Evolutionary conservation across 306 rosid species (phyloP).

Genomic region (Abrus precatorius): DNA sequence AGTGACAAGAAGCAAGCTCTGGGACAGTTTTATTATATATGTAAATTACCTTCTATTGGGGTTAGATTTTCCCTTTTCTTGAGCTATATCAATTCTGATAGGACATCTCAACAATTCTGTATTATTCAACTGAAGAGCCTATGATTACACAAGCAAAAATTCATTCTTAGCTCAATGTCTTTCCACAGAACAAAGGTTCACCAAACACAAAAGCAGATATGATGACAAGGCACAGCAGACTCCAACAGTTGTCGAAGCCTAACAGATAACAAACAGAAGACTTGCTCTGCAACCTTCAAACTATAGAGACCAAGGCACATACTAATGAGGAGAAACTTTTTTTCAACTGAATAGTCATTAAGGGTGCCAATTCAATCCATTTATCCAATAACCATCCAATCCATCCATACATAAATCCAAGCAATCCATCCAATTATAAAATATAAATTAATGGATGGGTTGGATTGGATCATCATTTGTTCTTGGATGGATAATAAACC

Average conservation of each 20-base stretch:
- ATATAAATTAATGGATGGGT: too few relatives aligned
- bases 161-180: slow-evolving; percentile 15
- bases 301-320: too few relatives aligned
- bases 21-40: not conserved
- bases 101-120: slow-evolving; percentile 40
- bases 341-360: not conserved
- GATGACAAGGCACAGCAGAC: not conserved
- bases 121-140: slow-evolving; percentile 53
- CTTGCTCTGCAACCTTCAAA: too few relatives aligned
- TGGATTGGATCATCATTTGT: too few relatives aligned
- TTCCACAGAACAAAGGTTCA: slow-evolving; percentile 10
- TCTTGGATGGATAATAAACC: too few relatives aligned
- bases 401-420: too few relatives aligned
- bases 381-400: too few relatives aligned
- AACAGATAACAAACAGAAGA: not conserved
- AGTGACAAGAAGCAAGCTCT: not conserved
- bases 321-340: not conserved
- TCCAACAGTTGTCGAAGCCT: not conserved
- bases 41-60: slow-evolving; percentile 52
- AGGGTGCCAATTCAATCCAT: too few relatives aligned
- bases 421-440: too few relatives aligned
- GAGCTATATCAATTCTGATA: slow-evolving; percentile 38
- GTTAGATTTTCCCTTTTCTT: slow-evolving; percentile 27
- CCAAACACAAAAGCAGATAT: not conserved
- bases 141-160: slow-evolving; percentile 28